These are phyloP conservation scores for Cladobotryum mycophilum DNA, from an alignment of 2,329 filamentous ascomycete species.

Conservation along the genomic window DNA sequence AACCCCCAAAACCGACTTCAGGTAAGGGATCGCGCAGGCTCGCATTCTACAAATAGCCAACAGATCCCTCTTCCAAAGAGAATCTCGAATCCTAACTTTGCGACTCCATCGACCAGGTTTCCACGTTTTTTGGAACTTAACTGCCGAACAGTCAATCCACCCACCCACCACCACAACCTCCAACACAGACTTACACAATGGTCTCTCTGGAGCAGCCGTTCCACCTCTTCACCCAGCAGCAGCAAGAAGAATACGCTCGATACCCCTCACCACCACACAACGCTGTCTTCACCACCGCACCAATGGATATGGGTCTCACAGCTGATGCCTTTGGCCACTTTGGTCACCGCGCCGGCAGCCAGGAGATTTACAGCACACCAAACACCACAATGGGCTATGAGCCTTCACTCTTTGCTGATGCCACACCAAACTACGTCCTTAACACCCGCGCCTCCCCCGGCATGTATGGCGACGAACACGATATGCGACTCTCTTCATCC, in stretches of 20 bases:
- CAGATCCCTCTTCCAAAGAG: background rate
- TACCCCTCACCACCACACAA: conserved; percentile 41
- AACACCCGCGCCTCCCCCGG: conserved; percentile 42
- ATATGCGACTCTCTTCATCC: conserved; percentile 46
- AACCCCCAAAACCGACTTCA: background rate
- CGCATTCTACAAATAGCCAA: background rate
- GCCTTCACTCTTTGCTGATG: conserved; percentile 39
- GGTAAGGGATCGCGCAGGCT: background rate
- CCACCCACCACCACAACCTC: background rate
- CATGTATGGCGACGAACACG: conserved; percentile 45
- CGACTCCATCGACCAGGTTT: background rate
- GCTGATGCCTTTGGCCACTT: conserved; percentile 40
- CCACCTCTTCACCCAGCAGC: conserved; percentile 23
- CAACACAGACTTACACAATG: conserved; percentile 15
- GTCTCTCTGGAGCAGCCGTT: conserved; percentile 24
- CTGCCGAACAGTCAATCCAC: too few relatives aligned
- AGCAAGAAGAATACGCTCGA: conserved; percentile 34
- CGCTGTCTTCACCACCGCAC: conserved; percentile 33
- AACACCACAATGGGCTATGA: conserved; percentile 36
- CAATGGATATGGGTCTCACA: conserved; percentile 43
- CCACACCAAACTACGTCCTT: conserved; percentile 39
- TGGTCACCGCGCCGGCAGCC: conserved; percentile 25
- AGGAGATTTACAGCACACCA: conserved; percentile 24
- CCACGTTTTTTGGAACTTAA: background rate
- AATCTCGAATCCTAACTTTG: background rate